These are phyloP conservation scores for Aleurites moluccanus DNA, from an alignment of 441 rosid species.

Conservation along the genomic window DNA sequence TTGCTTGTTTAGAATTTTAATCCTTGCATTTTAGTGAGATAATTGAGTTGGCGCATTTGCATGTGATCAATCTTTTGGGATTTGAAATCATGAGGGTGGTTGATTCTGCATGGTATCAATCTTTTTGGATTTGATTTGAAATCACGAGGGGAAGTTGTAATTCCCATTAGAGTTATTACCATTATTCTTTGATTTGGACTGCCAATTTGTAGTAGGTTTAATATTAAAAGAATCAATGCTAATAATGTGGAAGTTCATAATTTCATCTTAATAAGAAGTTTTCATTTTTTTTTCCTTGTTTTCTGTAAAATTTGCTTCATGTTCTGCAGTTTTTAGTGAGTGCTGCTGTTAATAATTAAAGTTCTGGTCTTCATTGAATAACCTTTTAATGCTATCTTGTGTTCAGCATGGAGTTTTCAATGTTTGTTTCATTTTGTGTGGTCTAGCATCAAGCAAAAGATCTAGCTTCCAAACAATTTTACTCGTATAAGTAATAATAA, in stretches of 20 bases:
- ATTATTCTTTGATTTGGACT: too few relatives aligned
- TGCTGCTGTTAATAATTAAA: background rate
- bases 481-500: background rate
- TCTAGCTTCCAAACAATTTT: background rate
- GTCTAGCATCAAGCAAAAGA: background rate
- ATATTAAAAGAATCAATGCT: background rate
- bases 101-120: background rate
- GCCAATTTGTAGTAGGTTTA: too few relatives aligned
- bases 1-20: background rate
- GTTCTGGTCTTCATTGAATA: background rate
- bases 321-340: background rate
- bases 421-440: background rate
- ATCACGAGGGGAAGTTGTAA: too few relatives aligned
- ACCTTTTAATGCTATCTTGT: background rate
- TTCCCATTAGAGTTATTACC: background rate
- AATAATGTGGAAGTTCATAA: background rate
- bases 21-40: too few relatives aligned
- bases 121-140: too few relatives aligned
- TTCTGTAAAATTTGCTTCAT: background rate
- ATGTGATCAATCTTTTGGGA: too few relatives aligned
- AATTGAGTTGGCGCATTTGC: background rate
- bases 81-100: too few relatives aligned
- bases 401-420: background rate
- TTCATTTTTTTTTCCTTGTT: background rate
- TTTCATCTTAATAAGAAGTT: background rate